A percentile compares a stretch with the other conserved stretches of the same genome.
phyloP scores from a whole-genome alignment of 139 green algal genomes.

The Desmodesmus armatus region DNA sequence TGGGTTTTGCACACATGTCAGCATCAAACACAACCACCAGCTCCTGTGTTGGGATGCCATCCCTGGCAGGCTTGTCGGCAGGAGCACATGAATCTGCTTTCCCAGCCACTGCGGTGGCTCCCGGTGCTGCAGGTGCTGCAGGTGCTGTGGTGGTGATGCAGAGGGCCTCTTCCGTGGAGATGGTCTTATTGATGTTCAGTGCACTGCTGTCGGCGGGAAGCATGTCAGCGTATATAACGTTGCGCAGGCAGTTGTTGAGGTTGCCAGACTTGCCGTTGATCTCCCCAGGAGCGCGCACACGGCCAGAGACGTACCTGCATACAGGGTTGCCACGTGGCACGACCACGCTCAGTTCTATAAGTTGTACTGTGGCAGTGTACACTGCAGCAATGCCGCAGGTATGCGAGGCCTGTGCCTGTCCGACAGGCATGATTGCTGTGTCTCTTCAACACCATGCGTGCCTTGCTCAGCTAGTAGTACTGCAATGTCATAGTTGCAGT shows the following conservation, averaged over 20 bases:
- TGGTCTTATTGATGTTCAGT: no score
- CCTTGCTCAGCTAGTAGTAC: no score
- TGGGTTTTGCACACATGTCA: constrained; percentile 65
- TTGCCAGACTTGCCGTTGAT: constrained; percentile 88
- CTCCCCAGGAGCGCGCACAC: constrained; percentile 62
- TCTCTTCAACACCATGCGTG: no score
- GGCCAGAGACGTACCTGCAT: constrained; percentile 75
- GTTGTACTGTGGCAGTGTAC: no score
- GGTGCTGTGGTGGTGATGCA: constrained; percentile 54
- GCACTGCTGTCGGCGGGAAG: constrained; percentile 2
- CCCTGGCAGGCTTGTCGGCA: not conserved
- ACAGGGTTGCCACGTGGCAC: no score
- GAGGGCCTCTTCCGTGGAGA: no score
- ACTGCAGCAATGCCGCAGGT: no score
- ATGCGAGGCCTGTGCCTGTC: no score
- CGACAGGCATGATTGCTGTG: no score
- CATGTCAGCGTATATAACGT: constrained; percentile 63
- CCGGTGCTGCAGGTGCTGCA: not conserved
- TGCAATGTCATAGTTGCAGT: no score
- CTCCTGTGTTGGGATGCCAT: constrained; percentile 58
- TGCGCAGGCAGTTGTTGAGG: constrained; percentile 73
- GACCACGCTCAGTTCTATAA: no score
- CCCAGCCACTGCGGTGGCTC: not conserved
- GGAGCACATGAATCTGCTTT: not conserved
- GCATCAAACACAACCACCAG: constrained; percentile 81